Evolutionary conservation across 83 land plant genomes (phyloP).

Genomic region (Diphasiastrum complanatum): DNA sequence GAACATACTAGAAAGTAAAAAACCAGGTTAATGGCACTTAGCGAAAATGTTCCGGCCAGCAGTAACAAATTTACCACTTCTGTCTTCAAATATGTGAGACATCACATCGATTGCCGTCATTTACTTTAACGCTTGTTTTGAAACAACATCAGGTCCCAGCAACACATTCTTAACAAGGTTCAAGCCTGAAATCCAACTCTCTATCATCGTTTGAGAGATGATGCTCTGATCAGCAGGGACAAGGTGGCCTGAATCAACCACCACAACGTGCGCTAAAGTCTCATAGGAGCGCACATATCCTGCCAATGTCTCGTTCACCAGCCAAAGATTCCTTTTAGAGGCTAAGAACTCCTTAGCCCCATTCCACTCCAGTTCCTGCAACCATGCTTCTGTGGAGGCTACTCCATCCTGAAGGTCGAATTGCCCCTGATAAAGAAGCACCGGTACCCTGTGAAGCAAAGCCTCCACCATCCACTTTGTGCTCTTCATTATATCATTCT

Average conservation of each 20-base stretch:
- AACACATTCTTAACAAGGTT: not conserved
- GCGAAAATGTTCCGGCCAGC: too few species aligned
- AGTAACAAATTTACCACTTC: too few species aligned
- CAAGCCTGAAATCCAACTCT: conserved; percentile 23
- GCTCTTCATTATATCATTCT: conserved; percentile 70
- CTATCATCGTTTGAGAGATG: conserved; percentile 29
- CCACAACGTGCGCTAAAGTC: conserved; percentile 25
- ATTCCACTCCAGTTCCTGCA: conserved; percentile 25
- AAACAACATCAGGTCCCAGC: too few species aligned
- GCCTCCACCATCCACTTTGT: conserved; percentile 64
- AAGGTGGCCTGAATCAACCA: conserved; percentile 25
- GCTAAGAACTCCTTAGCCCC: conserved; percentile 1
- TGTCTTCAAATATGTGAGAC: too few species aligned
- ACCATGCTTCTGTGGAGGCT: conserved; percentile 31
- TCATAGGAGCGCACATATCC: conserved; percentile 26
- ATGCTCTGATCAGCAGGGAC: conserved; percentile 32
- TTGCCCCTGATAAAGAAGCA: conserved; percentile 34
- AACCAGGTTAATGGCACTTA: too few species aligned
- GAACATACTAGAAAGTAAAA: too few species aligned
- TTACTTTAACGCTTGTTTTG: too few species aligned
- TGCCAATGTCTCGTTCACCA: conserved; percentile 10
- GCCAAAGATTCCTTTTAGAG: conserved; percentile 26
- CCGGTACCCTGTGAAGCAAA: conserved; percentile 32
- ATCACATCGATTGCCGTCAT: too few species aligned
- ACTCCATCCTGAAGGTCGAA: conserved; percentile 37